Base-by-base conservation (phyloP, 2,329 filamentous ascomycete genomes). In the Knufia petricola region DNA sequence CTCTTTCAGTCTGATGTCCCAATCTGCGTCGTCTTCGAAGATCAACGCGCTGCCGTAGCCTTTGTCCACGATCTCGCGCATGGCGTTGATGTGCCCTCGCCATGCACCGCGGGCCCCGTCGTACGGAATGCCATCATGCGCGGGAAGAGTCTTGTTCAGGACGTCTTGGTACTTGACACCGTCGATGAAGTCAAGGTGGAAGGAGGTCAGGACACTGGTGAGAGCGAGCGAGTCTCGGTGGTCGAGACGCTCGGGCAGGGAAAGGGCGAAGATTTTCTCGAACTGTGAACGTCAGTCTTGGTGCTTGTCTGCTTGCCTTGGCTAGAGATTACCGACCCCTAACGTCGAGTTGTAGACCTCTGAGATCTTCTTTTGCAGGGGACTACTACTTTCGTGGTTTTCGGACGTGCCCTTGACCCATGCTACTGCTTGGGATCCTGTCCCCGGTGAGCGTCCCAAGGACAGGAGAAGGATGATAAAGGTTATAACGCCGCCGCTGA, bases 1-100 rank as follows among this genome's bases (percentile, higher is more conserved):
- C 0, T 60, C 46, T 23, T 71, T 71, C 28, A 78, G 58, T 0
- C 67, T 63, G 8, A 77, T 58, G 47, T 78, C 75, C 76, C 75
- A 78, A 60, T 78, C 75, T 21, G 69, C 66, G 48, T 78, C 75
- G 53, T 78, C 76, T 55, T 78, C 76, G 20, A 78, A 55, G 20
- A 78, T 72, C 2, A 78, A 61, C 0, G 71, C 74, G 2, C 69
- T 72, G 1, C 63, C 61, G 1, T 74, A 53, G 34, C 69, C 67
- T 9, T 67, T 58, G 12, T 68, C 61, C 10, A 77, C 63, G 10
- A 77, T 60, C 62, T 57, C 28, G 20, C 61, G 56, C 41, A 67
- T 53, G 6, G 60, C 62, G 51, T 69, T 68, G 61, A 70, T 64
- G 50, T 70, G 67, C 0, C 61, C 59, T 44, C 68, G 53, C 68